These are phyloP conservation scores for Oxyria digyna DNA, from an alignment of 148 eudicot genomes.

Conservation along the genomic window DNA sequence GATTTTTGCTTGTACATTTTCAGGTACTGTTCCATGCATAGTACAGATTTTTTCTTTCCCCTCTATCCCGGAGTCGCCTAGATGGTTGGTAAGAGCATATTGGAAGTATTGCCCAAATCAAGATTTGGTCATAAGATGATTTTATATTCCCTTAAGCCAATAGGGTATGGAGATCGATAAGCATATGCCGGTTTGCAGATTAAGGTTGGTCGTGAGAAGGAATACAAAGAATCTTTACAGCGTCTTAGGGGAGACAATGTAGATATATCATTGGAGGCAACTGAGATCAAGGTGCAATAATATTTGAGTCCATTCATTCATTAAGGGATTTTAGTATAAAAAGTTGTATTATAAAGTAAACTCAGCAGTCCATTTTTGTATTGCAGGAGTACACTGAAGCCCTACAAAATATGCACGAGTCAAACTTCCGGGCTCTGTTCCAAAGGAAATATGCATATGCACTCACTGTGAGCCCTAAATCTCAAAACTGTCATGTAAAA, in stretches of 20 bases:
- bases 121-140: neutral
- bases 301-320: too few species aligned
- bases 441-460: constrained; percentile 26
- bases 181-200: constrained; percentile 25
- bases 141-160: too few species aligned
- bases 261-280: constrained; percentile 45
- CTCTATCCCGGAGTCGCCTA: constrained; percentile 61
- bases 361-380: neutral
- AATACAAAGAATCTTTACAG: constrained; percentile 25
- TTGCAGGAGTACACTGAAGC: constrained; percentile 21
- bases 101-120: neutral
- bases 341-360: neutral
- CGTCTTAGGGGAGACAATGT: constrained; percentile 42
- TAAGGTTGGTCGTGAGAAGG: constrained; percentile 35
- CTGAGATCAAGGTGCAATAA: constrained; percentile 46
- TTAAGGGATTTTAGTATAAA: neutral
- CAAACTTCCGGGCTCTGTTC: constrained; percentile 18
- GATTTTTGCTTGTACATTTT: neutral
- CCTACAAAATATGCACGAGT: constrained; percentile 13
- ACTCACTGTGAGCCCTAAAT: constrained; percentile 21
- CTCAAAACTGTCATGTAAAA: neutral
- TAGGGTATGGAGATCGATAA: neutral
- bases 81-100: constrained; percentile 49
- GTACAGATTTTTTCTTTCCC: constrained; percentile 33
- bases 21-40: constrained; percentile 40